Percentiles rank a stretch among this genome's conserved stretches.
Conservation (phyloP, 1,284 basidiomycete species). For the Cystobasidiaceae sp. region DNA sequence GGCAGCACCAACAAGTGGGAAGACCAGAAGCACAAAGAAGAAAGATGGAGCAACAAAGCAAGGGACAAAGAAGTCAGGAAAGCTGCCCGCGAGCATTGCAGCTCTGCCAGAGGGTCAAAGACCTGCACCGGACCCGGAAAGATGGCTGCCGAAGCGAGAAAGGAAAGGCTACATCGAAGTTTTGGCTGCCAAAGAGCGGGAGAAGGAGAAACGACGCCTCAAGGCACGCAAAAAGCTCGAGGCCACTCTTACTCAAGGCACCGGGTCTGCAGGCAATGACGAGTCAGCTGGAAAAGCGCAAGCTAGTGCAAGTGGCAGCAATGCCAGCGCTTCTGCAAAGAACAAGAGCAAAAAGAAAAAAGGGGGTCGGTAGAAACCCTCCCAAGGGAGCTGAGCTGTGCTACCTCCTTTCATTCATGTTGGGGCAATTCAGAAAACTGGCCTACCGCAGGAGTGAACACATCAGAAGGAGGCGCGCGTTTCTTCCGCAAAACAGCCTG, state of each 20-base stretch:
- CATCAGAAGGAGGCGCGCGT: too few species aligned
- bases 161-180: constrained; percentile 42
- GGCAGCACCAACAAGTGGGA: background rate
- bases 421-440: too few species aligned
- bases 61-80: constrained; percentile 7
- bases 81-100: constrained; percentile 32
- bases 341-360: constrained; percentile 30
- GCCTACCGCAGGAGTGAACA: too few species aligned
- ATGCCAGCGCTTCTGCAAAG: too few species aligned
- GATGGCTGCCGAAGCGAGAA: constrained; percentile 41
- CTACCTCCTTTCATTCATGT: too few species aligned
- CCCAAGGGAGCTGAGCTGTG: too few species aligned
- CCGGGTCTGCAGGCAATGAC: constrained; percentile 21
- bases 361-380: background rate
- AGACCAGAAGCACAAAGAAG: constrained; percentile 10
- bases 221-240: constrained; percentile 33
- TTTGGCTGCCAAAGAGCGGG: constrained; percentile 40
- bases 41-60: background rate
- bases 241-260: constrained; percentile 33
- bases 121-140: constrained; percentile 34
- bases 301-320: background rate
- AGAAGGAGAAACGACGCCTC: constrained; percentile 40
- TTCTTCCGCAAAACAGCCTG: too few species aligned
- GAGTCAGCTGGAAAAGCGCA: constrained; percentile 32
- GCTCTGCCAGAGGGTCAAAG: constrained; percentile 27